Evolutionary conservation across 1,284 basidiomycete genomes (phyloP).

Genomic region (Cutaneotrichosporon sp.): DNA sequence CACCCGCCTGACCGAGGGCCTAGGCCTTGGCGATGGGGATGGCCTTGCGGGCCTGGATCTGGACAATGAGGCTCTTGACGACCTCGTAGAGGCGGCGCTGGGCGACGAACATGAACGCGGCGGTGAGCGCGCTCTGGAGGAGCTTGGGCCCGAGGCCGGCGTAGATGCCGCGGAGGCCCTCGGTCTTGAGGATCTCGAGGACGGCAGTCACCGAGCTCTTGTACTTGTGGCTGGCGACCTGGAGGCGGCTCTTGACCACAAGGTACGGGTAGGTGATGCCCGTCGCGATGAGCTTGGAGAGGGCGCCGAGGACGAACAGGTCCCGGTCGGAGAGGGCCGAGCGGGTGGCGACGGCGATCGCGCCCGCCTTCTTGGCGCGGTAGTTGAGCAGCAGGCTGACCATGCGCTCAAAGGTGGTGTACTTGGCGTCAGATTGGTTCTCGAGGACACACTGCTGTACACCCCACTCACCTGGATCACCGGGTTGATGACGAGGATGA

Average conservation of each 20-base stretch:
- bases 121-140: constrained; percentile 83
- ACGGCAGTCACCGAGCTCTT: constrained; percentile 50
- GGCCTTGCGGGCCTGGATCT: constrained; percentile 21
- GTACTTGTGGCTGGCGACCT: constrained; percentile 56
- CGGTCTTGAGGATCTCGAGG: constrained; percentile 65
- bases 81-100: constrained; percentile 65
- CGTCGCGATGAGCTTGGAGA: constrained; percentile 70
- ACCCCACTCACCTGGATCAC: constrained; percentile 71
- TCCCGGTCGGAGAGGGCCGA: constrained; percentile 73
- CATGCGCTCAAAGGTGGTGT: constrained; percentile 83
- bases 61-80: constrained; percentile 44
- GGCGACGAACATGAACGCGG: constrained; percentile 82
- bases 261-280: constrained; percentile 53
- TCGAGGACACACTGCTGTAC: fast-evolving
- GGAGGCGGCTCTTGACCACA: constrained; percentile 55
- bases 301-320: constrained; percentile 84
- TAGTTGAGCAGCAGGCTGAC: constrained; percentile 38
- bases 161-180: constrained; percentile 75
- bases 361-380: constrained; percentile 52
- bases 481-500: constrained; percentile 92
- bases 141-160: constrained; percentile 83
- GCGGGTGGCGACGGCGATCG: constrained; percentile 46
- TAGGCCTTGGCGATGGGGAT: not conserved
- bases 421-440: constrained; percentile 47
- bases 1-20: not conserved